Evolutionary conservation across 192 early-diverging fungal genomes (phyloP).

Genomic region (Borealophlyctis nickersoniae): DNA sequence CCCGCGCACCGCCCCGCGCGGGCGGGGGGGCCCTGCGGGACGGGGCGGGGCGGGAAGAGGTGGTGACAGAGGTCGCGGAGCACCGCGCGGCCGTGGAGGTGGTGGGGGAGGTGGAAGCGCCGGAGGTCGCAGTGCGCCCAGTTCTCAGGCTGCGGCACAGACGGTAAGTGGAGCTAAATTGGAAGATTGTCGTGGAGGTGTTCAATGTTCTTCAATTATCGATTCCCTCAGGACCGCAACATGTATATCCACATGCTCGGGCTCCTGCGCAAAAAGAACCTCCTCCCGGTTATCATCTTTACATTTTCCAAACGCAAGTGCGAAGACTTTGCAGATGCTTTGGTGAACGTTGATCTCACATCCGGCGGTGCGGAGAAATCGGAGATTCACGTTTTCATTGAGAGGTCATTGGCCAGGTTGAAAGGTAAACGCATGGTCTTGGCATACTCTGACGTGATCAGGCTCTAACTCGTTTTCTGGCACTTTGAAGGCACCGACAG

Average conservation of each 20-base stretch:
- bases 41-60: conserved; percentile 41
- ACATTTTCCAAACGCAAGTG: conserved; percentile 95
- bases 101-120: conserved; percentile 45
- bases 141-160: conserved; percentile 19
- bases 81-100: conserved; percentile 28
- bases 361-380: conserved; percentile 71
- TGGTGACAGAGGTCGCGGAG: conserved; percentile 35
- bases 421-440: conserved; percentile 43
- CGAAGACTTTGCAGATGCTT: conserved; percentile 79
- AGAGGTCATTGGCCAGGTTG: conserved; percentile 73
- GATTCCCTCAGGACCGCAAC: conserved; percentile 60
- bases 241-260: conserved; percentile 77
- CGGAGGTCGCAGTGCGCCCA: conserved; percentile 13
- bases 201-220: conserved; percentile 25
- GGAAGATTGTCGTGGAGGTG: conserved; percentile 8
- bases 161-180: conserved; percentile 1
- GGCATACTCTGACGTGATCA: too few relatives aligned
- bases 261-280: conserved; percentile 66
- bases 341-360: conserved; percentile 81
- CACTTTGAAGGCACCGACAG: conserved; percentile 63
- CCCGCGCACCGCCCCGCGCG: conserved; percentile 7
- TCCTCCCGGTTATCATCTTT: conserved; percentile 90
- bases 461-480: not conserved
- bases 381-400: conserved; percentile 85
- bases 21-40: conserved; percentile 22